Percentiles rank a stretch among this genome's conserved stretches.
Conservation (phyloP, 768 basidiomycete genomes). For the Suillus variegatus region DNA sequence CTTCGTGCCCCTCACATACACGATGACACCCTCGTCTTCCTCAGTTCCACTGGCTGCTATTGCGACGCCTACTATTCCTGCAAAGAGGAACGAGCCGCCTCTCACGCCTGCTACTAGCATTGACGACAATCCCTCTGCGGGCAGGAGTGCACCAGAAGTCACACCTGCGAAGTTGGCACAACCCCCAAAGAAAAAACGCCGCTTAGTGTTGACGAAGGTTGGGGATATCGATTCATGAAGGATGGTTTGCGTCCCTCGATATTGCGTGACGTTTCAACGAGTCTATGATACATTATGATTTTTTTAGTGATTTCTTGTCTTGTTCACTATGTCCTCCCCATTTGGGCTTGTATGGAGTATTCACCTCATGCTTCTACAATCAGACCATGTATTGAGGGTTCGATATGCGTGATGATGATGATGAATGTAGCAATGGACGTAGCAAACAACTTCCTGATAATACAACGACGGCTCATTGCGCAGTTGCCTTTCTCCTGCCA, state of each 20-base stretch:
- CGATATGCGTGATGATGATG: not conserved
- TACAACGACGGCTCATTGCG: not conserved
- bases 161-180: slow-evolving; percentile 31
- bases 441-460: not conserved
- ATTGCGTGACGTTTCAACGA: not conserved
- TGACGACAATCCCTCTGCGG: slow-evolving; percentile 20
- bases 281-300: slow-evolving; percentile 12
- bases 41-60: slow-evolving; percentile 37
- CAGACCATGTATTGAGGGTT: not conserved
- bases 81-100: slow-evolving; percentile 40
- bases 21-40: slow-evolving; percentile 29
- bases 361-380: slow-evolving; percentile 1
- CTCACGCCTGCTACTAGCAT: slow-evolving; percentile 33
- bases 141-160: slow-evolving; percentile 2
- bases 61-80: slow-evolving; percentile 31
- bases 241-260: not conserved
- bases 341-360: not conserved
- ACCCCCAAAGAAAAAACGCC: slow-evolving; percentile 84
- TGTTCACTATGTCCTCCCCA: not conserved
- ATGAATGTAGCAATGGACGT: not conserved
- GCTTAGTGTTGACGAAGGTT: slow-evolving; percentile 73
- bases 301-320: slow-evolving; percentile 12
- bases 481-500: slow-evolving; percentile 76
- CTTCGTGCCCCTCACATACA: slow-evolving; percentile 59
- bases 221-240: slow-evolving; percentile 49